A percentile compares a stretch with the other conserved stretches of the same genome.
phyloP scores from a whole-genome alignment of 176 grass and related monocot species.

The Avena atlantica region DNA sequence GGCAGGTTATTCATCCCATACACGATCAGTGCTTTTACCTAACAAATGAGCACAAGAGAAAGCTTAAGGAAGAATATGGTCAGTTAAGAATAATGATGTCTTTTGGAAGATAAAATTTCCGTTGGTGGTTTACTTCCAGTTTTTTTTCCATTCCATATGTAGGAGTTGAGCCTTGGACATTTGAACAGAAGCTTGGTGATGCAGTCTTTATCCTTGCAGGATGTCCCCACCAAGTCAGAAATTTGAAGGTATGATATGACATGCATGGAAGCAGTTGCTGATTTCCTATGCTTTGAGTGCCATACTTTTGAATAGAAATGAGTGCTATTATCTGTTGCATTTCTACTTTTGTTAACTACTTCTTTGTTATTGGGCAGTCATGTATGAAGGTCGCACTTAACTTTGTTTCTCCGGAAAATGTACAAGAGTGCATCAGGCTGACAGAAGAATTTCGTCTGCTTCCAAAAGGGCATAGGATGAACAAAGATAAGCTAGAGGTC shows the following conservation, averaged over 20 bases:
- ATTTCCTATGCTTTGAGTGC: background rate
- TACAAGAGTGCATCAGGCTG: slow-evolving; percentile 66
- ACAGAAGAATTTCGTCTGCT: slow-evolving; percentile 80
- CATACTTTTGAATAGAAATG: slow-evolving; percentile 23
- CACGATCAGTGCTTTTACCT: slow-evolving; percentile 95
- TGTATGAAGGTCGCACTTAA: slow-evolving; percentile 94
- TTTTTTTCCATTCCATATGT: background rate
- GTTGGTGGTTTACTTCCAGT: background rate
- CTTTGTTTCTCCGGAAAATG: slow-evolving; percentile 92
- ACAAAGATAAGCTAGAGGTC: slow-evolving; percentile 94
- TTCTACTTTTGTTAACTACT: background rate
- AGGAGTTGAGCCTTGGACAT: slow-evolving; percentile 97
- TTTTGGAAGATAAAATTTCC: background rate
- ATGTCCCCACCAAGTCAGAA: slow-evolving; percentile 94
- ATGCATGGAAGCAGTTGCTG: background rate
- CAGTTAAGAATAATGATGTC: slow-evolving; percentile 8
- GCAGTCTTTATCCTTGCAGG: slow-evolving; percentile 97
- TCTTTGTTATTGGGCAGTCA: slow-evolving; percentile 50
- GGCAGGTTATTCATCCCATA: slow-evolving; percentile 86
- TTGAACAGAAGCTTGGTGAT: slow-evolving; percentile 95
- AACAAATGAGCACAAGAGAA: slow-evolving; percentile 76
- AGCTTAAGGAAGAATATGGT: slow-evolving; percentile 93
- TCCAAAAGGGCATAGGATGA: slow-evolving; percentile 72
- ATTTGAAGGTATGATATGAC: slow-evolving; percentile 76
- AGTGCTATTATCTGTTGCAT: background rate